These are phyloP conservation scores for Candida ipomoeae DNA, from an alignment of 805 yeast species.

Conservation along the genomic window DNA sequence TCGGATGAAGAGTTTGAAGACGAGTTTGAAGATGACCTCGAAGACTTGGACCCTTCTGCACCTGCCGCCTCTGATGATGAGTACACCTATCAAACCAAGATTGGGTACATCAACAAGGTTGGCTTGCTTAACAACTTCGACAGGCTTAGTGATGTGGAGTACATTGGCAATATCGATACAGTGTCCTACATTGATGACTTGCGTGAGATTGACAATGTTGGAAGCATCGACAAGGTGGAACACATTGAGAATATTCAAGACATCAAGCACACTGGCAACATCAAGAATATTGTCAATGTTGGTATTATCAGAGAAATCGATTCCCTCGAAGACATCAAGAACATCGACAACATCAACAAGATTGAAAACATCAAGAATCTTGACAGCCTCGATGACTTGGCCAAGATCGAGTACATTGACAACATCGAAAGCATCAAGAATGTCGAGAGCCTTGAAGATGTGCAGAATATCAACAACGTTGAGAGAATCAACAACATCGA, in stretches of 20 bases:
- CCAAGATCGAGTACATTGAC: constrained; percentile 3
- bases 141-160: constrained; percentile 1
- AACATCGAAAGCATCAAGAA: constrained; percentile 2
- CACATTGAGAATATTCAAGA: constrained; percentile 2
- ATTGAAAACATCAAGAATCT: constrained; percentile 2
- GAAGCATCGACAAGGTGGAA: constrained; percentile 5
- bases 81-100: background rate
- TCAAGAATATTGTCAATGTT: constrained; percentile 1
- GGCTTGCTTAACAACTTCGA: constrained; percentile 2
- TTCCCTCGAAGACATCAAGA: constrained; percentile 2
- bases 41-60: background rate
- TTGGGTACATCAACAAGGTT: constrained; percentile 3
- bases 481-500: constrained; percentile 4
- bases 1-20: background rate
- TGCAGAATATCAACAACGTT: constrained; percentile 1
- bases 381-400: constrained; percentile 3
- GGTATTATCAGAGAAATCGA: constrained; percentile 2
- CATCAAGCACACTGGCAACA: background rate
- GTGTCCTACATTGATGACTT: constrained; percentile 2
- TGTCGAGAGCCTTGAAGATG: constrained; percentile 2
- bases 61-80: background rate
- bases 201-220: constrained; percentile 3
- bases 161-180: background rate
- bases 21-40: background rate
- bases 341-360: background rate